Conservation (phyloP, 2,329 filamentous ascomycete species). For the Fusarium sp. region DNA sequence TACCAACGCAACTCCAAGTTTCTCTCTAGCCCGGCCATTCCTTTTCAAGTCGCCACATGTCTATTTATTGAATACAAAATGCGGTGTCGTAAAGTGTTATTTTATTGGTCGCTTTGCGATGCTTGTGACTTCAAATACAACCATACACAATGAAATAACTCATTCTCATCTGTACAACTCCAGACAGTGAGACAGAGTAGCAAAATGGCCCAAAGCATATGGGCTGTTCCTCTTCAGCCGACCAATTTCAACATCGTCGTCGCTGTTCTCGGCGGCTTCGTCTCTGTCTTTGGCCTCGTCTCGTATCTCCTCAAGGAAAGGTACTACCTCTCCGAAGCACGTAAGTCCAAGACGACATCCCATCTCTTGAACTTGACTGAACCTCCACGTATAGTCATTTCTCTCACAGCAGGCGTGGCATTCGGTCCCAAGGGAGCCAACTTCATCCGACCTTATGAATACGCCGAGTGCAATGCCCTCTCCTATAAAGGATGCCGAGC, state of each 20-base stretch:
- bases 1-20: too few species aligned
- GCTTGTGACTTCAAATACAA: too few species aligned
- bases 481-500: constrained; percentile 49
- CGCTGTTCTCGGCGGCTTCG: constrained; percentile 84
- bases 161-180: too few species aligned
- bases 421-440: constrained; percentile 84
- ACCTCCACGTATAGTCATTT: constrained; percentile 71
- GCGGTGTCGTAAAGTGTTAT: too few species aligned
- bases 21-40: too few species aligned
- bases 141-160: too few species aligned
- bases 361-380: constrained; percentile 22
- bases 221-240: constrained; percentile 61
- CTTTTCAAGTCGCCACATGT: too few species aligned
- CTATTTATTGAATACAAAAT: too few species aligned
- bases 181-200: too few species aligned
- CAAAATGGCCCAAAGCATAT: constrained; percentile 41
- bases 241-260: constrained; percentile 88
- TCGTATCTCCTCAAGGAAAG: constrained; percentile 91
- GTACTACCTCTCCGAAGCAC: constrained; percentile 89
- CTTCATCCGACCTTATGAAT: constrained; percentile 79
- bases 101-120: too few species aligned
- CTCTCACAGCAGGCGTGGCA: constrained; percentile 79
- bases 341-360: constrained; percentile 62
- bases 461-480: constrained; percentile 62
- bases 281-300: constrained; percentile 89